Evolutionary conservation across 805 yeast genomes (phyloP).

Genomic region (Wickerhamomyces chaumierensis): DNA sequence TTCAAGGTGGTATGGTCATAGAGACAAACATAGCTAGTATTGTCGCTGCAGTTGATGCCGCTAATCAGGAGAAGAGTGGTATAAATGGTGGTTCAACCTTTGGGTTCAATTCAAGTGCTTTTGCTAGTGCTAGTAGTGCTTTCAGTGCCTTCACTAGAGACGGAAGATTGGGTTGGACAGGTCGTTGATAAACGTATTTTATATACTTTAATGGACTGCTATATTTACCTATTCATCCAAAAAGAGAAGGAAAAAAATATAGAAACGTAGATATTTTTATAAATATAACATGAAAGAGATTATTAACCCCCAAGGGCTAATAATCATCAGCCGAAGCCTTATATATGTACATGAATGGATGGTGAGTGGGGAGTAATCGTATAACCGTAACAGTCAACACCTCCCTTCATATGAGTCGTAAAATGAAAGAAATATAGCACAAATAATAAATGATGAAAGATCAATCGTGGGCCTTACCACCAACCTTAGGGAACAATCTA

Average conservation of each 20-base stretch:
- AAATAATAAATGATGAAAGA: not conserved
- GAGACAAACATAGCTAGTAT: slow-evolving; percentile 79
- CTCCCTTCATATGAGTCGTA: no score
- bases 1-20: slow-evolving; percentile 97
- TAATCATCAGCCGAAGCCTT: no score
- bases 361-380: no score
- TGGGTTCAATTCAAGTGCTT: slow-evolving; percentile 14
- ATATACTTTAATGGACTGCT: no score
- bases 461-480: slow-evolving; percentile 35
- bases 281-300: no score
- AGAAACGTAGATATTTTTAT: no score
- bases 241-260: no score
- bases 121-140: slow-evolving; percentile 20
- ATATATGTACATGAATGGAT: no score
- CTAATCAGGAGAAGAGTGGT: slow-evolving; percentile 20
- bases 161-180: slow-evolving; percentile 19
- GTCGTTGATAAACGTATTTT: slow-evolving; percentile 5
- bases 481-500: slow-evolving; percentile 35
- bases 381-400: no score
- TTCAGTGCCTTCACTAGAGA: slow-evolving; percentile 17
- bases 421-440: no score
- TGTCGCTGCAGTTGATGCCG: slow-evolving; percentile 73
- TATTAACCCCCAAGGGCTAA: no score
- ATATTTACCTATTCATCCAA: no score
- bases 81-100: slow-evolving; percentile 9